Evolutionary conservation across 2,329 filamentous ascomycete genomes (phyloP).

Genomic region (Colletotrichum spinosum): DNA sequence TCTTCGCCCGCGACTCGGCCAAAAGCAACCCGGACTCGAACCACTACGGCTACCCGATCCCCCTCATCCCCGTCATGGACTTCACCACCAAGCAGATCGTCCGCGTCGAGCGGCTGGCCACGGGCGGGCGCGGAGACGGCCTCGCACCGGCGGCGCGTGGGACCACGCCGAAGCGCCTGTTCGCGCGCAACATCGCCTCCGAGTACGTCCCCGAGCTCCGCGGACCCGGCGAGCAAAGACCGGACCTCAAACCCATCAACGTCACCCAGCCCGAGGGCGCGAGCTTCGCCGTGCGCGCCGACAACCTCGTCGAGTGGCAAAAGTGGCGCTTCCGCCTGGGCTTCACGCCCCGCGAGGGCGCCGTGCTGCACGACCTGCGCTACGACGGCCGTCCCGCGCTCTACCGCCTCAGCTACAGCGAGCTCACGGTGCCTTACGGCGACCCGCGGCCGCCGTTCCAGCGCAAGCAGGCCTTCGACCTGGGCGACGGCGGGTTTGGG

Average conservation of each 20-base stretch:
- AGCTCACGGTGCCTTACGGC: conserved; percentile 78
- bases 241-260: conserved; percentile 75
- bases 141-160: conserved; percentile 49
- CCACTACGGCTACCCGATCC: conserved; percentile 72
- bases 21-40: conserved; percentile 66
- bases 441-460: conserved; percentile 75
- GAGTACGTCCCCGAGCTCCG: conserved; percentile 66
- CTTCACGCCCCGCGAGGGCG: conserved; percentile 78
- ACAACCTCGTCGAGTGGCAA: conserved; percentile 68
- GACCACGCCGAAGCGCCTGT: conserved; percentile 56
- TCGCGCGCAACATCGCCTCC: conserved; percentile 53
- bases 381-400: conserved; percentile 75
- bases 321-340: conserved; percentile 77
- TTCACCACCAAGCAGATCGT: conserved; percentile 64
- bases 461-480: conserved; percentile 78
- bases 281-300: conserved; percentile 68
- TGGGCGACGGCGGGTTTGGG: conserved; percentile 77
- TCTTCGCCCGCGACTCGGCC: conserved; percentile 57
- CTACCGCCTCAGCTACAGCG: conserved; percentile 74
- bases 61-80: conserved; percentile 70
- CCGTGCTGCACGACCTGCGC: conserved; percentile 76
- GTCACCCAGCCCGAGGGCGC: conserved; percentile 77
- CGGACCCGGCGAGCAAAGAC: conserved; percentile 53
- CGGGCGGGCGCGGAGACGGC: conserved; percentile 58
- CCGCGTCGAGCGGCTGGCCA: conserved; percentile 68